phyloP scores from a whole-genome alignment of 1,284 basidiomycete species.

The Vanrija humicola region DNA sequence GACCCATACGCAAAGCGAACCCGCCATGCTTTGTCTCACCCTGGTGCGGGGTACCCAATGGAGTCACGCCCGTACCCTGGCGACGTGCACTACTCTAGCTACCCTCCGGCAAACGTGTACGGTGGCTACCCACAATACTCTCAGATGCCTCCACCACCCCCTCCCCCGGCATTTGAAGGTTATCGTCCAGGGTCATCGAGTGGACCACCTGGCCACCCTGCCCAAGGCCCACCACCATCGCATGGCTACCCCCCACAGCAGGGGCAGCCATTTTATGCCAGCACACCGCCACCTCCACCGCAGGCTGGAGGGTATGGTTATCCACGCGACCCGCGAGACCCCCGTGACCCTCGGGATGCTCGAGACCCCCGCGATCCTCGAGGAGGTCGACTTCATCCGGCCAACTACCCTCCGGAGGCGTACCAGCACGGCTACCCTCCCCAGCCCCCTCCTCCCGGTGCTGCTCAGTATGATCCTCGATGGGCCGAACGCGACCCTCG shows the following conservation, averaged over 20 bases:
- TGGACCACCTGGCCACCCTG: conserved; percentile 4
- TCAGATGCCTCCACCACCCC: conserved; percentile 11
- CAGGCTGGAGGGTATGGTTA: conserved; percentile 1
- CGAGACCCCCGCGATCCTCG: conserved; percentile 3
- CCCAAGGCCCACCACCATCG: conserved; percentile 5
- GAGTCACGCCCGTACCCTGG: conserved; percentile 8
- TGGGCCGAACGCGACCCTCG: not conserved
- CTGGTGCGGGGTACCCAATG: conserved; percentile 1
- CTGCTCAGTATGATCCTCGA: not conserved
- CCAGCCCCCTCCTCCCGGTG: not conserved
- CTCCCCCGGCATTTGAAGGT: conserved; percentile 9
- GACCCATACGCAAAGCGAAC: conserved; percentile 11
- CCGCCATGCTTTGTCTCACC: conserved; percentile 5
- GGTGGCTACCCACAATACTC: conserved; percentile 3
- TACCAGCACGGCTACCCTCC: no score
- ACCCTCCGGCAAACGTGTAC: conserved; percentile 10
- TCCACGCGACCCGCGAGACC: conserved; percentile 1
- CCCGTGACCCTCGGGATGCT: not conserved
- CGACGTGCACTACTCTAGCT: conserved; percentile 11
- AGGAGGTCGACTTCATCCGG: no score
- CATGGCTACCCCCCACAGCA: conserved; percentile 5
- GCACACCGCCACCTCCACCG: not conserved
- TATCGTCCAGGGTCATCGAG: conserved; percentile 12
- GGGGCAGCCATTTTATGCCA: not conserved
- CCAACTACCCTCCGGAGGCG: no score